Evolutionary conservation across 2,329 filamentous ascomycete species (phyloP), one percentile per base, ranked within the genome.

Genomic region (Aspergillus fructus): DNA sequence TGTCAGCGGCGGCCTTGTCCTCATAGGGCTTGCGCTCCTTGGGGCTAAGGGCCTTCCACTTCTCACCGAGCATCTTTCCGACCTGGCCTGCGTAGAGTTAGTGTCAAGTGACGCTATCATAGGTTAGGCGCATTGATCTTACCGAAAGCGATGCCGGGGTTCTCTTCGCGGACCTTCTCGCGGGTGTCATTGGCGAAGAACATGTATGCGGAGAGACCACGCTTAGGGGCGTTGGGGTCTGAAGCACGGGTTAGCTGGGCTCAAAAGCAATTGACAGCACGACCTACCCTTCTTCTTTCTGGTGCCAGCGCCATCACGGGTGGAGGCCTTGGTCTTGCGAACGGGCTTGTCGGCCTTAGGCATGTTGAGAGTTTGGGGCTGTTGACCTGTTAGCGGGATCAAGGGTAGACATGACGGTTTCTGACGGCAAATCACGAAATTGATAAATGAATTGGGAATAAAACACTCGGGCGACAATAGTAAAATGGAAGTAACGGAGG

Each of bases 181-280:
- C 94, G 93, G 82, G 97, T 91, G 81, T 97, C 94, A 75, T 97
- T 97, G 86, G 94, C 94, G 78, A 97, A 99, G 89, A 97, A 97
- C 94, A 99, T 99, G 87, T 99, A 99, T 64, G 94, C 94, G 53
- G 94, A 97, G 50, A 99, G 91, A 83, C 93, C 94, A 80, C 94
- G 92, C 92, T 97, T 99, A 77, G 94, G 94, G 60, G 93, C 93
- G 81, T 97, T 97, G 79, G 92, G 92, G 80, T 97, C 93, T 96
- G 70, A 41, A 37, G n/a, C 27, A 6, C 47, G 66, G 48, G 66
- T 61, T 57, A 58, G 47, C 49, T n/a, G 12, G 21, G 21, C n/a
- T 13, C 39, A 41, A 49, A 13, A 9, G 37, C 24, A 30, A 52
- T 53, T 42, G 53, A 53, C 21, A 40, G 21, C 15, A 12, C 15